A percentile compares a stretch with the other conserved stretches of the same genome.
phyloP scores from a whole-genome alignment of 1,139 yeast species.

The Yarrowia galli region DNA sequence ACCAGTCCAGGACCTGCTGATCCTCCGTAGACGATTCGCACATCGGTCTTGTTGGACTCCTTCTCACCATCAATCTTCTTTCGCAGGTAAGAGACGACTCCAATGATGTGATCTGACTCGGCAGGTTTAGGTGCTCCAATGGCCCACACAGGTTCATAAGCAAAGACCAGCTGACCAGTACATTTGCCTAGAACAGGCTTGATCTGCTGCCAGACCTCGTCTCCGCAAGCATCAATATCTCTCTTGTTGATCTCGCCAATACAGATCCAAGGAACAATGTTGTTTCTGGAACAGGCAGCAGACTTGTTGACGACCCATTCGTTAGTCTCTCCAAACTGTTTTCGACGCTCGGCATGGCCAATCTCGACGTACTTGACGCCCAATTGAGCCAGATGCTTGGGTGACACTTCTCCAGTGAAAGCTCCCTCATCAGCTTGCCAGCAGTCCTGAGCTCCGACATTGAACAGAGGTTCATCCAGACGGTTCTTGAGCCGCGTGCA shows the following conservation, averaged over 20 bases:
- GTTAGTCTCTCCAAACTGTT: constrained; percentile 79
- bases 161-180: constrained; percentile 71
- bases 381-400: constrained; percentile 74
- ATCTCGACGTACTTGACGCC: constrained; percentile 86
- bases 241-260: constrained; percentile 92
- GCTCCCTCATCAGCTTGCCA: constrained; percentile 86
- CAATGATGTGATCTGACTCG: constrained; percentile 44
- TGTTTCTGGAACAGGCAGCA: constrained; percentile 78
- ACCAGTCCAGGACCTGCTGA: constrained; percentile 48
- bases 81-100: constrained; percentile 44
- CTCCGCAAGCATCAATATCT: constrained; percentile 73
- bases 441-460: constrained; percentile 76
- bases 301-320: constrained; percentile 84
- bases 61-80: constrained; percentile 18
- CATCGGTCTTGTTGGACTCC: constrained; percentile 38
- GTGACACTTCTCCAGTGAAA: constrained; percentile 82
- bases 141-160: constrained; percentile 97
- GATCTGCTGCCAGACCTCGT: constrained; percentile 80
- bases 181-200: constrained; percentile 75
- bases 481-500: constrained; percentile 20
- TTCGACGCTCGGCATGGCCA: constrained; percentile 94
- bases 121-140: constrained; percentile 64
- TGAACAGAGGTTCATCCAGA: constrained; percentile 23
- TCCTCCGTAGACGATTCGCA: constrained; percentile 47
- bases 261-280: constrained; percentile 81